Percentiles rank a stretch among this genome's conserved stretches.
phyloP scores from a whole-genome alignment of 2,329 filamentous ascomycete species.

The Colletotrichum cuscutae region DNA sequence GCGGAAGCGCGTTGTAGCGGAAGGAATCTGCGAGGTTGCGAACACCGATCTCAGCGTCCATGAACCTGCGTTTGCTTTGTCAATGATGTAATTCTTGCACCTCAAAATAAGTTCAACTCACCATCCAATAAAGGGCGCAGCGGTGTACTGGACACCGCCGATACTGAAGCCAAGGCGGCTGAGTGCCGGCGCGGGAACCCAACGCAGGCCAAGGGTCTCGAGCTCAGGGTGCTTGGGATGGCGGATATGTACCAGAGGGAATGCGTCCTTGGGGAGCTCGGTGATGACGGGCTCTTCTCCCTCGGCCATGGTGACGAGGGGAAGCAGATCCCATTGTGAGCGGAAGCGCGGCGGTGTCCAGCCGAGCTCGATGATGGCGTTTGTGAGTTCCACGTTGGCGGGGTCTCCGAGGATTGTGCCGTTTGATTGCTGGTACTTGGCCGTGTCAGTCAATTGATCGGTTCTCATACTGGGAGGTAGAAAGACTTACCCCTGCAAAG shows the following conservation, averaged over 20 bases:
- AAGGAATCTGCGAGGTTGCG: slow-evolving; percentile 30
- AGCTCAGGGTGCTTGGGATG: slow-evolving; percentile 31
- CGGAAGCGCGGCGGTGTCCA: slow-evolving; percentile 30
- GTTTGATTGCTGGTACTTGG: slow-evolving; percentile 27
- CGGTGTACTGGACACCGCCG: slow-evolving; percentile 31
- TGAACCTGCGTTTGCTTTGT: slow-evolving; percentile 17
- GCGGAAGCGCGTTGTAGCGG: slow-evolving; percentile 31
- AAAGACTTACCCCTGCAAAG: slow-evolving; percentile 26
- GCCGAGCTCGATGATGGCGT: slow-evolving; percentile 32
- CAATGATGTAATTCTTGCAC: background rate
- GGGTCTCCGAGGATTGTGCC: slow-evolving; percentile 28
- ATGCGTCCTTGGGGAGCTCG: slow-evolving; percentile 28
- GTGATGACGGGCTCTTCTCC: slow-evolving; percentile 32
- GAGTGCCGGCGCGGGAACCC: slow-evolving; percentile 32
- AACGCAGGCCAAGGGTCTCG: slow-evolving; percentile 29
- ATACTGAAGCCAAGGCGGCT: slow-evolving; percentile 34
- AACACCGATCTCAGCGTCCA: slow-evolving; percentile 33
- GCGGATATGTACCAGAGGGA: slow-evolving; percentile 30
- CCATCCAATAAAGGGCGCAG: slow-evolving; percentile 31
- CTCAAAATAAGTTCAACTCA: background rate
- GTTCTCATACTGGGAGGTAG: background rate
- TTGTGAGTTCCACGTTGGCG: slow-evolving; percentile 29
- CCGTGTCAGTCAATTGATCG: background rate
- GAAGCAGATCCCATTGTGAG: slow-evolving; percentile 31
- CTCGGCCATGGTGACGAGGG: slow-evolving; percentile 31